A percentile compares a stretch with the other conserved stretches of the same genome.
phyloP scores from a whole-genome alignment of 305 asterid genomes.

The Striga hermonthica region DNA sequence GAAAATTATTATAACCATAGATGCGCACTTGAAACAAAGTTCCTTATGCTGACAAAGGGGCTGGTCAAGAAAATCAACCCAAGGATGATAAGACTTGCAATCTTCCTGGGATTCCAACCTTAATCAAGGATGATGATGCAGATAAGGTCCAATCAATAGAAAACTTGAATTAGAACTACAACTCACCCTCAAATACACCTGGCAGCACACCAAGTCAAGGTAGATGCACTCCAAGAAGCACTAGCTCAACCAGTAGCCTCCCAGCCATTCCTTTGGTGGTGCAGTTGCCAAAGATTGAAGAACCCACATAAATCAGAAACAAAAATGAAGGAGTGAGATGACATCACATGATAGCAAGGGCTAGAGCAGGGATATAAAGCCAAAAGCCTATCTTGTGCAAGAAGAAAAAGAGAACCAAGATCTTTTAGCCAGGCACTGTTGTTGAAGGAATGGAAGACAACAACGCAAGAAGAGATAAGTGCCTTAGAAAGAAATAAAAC shows the following conservation, averaged over 20 bases:
- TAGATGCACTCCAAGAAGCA: no score
- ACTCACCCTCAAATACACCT: no score
- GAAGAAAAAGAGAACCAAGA: neutral
- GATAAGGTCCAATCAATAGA: no score
- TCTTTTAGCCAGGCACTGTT: neutral
- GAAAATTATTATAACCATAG: neutral
- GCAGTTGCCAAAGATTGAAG: neutral
- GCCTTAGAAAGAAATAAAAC: neutral
- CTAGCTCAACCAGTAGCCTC: no score
- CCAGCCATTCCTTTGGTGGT: neutral
- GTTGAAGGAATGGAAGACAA: neutral
- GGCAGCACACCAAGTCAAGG: no score
- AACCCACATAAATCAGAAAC: no score
- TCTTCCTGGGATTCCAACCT: no score
- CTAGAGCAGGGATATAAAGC: neutral
- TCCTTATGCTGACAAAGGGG: neutral
- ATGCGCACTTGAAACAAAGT: neutral
- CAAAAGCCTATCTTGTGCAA: neutral
- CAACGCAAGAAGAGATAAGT: neutral
- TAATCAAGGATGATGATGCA: no score
- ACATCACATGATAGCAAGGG: neutral
- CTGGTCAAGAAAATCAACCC: no score
- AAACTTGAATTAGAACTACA: no score
- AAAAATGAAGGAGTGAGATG: no score
- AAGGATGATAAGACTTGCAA: no score